phyloP scores from a whole-genome alignment of 73 alveolate species.

The Paramecium primaurelia region DNA sequence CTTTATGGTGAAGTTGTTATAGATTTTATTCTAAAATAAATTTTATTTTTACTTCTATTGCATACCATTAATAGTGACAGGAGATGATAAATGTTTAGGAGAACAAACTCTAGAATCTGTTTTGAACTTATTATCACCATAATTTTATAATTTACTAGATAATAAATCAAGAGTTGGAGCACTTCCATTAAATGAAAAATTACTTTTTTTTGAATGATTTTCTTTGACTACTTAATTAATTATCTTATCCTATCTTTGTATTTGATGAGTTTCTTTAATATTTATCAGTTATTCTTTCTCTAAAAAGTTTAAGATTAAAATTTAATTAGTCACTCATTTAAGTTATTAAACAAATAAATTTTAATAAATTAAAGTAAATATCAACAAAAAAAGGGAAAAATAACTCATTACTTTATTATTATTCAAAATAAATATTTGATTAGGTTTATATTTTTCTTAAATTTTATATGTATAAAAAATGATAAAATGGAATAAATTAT shows the following conservation, averaged over 20 bases:
- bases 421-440: background rate
- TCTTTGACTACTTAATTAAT: background rate
- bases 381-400: background rate
- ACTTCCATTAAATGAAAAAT: background rate
- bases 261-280: background rate
- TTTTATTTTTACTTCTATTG: slow-evolving; percentile 13
- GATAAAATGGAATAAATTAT: too few species aligned
- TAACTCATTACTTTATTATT: background rate
- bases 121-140: background rate
- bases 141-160: background rate
- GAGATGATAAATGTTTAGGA: background rate
- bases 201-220: background rate
- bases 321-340: background rate
- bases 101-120: background rate
- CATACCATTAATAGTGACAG: background rate
- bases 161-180: slow-evolving; percentile 18
- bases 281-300: slow-evolving; percentile 24
- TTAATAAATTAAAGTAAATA: background rate
- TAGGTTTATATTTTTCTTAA: too few species aligned
- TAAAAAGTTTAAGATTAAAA: background rate
- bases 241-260: background rate
- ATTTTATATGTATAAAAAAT: too few species aligned
- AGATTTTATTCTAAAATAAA: background rate
- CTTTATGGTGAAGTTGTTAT: background rate
- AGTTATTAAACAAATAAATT: background rate